Evolutionary conservation across 345 rosid species (phyloP).

Genomic region (Moricandia moricandioides): DNA sequence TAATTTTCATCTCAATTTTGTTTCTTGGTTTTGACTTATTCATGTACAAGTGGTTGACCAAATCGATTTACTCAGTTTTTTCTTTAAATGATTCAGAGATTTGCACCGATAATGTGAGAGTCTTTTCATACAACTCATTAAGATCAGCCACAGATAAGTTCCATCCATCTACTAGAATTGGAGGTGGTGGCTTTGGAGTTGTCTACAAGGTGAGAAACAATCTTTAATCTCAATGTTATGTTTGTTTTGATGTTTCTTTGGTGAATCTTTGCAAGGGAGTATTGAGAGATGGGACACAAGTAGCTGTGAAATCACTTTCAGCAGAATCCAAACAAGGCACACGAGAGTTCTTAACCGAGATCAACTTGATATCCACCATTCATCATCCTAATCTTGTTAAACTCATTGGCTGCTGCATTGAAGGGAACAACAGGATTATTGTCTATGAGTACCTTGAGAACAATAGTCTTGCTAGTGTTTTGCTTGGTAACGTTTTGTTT

Average conservation of each 20-base stretch:
- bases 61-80: background rate
- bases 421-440: conserved; percentile 60
- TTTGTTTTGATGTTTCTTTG: background rate
- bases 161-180: conserved; percentile 61
- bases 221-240: background rate
- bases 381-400: conserved; percentile 88
- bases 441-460: conserved; percentile 88
- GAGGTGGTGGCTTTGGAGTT: conserved; percentile 91
- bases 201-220: conserved; percentile 65
- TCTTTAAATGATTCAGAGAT: conserved; percentile 46
- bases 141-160: conserved; percentile 72
- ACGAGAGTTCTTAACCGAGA: conserved; percentile 76
- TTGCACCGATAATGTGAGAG: conserved; percentile 59
- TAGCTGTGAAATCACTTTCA: conserved; percentile 77
- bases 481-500: conserved; percentile 51
- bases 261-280: conserved; percentile 50
- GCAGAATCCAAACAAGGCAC: conserved; percentile 74
- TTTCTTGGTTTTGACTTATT: background rate
- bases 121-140: conserved; percentile 65
- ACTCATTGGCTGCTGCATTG: conserved; percentile 76
- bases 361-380: conserved; percentile 59
- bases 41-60: background rate
- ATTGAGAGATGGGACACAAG: conserved; percentile 54
- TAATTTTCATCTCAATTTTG: background rate
- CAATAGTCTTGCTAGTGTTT: conserved; percentile 66